Conservation (phyloP, 78 protist species). For the Speleostelium caveatum region DNA sequence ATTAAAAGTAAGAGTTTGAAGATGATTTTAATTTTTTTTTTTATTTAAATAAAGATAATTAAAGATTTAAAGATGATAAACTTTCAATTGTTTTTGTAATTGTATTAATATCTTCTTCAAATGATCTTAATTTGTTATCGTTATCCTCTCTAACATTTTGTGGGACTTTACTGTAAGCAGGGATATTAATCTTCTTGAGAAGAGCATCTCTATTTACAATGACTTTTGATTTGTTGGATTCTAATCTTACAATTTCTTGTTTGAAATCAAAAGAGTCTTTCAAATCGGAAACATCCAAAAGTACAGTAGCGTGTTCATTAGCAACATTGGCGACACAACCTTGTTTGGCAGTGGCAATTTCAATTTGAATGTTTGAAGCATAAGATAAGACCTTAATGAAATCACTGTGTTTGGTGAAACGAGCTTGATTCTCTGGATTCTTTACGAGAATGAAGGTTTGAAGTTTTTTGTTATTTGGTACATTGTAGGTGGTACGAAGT, state of each 20-base stretch:
- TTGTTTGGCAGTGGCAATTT: not conserved
- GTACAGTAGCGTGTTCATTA: conserved; percentile 32
- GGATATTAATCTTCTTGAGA: conserved; percentile 30
- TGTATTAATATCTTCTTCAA: conserved; percentile 49
- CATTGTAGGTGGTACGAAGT: conserved; percentile 42
- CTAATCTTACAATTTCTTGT: conserved; percentile 26
- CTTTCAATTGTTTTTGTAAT: conserved; percentile 29
- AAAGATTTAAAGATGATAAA: conserved; percentile 20
- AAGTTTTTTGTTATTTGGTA: conserved; percentile 24
- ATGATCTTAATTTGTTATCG: conserved; percentile 10
- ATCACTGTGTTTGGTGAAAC: not conserved
- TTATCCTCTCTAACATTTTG: conserved; percentile 29
- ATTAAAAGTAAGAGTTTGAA: too few species aligned
- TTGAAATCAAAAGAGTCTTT: conserved; percentile 33
- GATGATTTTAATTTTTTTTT: too few species aligned
- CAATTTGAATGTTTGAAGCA: conserved; percentile 15
- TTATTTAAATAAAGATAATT: not conserved
- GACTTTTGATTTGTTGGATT: conserved; percentile 4
- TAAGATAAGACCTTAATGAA: conserved; percentile 35
- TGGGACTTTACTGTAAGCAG: conserved; percentile 61
- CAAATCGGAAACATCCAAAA: conserved; percentile 28
- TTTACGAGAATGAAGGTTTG: conserved; percentile 37
- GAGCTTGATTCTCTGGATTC: not conserved
- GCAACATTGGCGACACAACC: conserved; percentile 33
- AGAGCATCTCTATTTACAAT: conserved; percentile 7